Evolutionary conservation across 192 early-diverging fungal genomes (phyloP).

Genomic region (Dissophora globulifera): DNA sequence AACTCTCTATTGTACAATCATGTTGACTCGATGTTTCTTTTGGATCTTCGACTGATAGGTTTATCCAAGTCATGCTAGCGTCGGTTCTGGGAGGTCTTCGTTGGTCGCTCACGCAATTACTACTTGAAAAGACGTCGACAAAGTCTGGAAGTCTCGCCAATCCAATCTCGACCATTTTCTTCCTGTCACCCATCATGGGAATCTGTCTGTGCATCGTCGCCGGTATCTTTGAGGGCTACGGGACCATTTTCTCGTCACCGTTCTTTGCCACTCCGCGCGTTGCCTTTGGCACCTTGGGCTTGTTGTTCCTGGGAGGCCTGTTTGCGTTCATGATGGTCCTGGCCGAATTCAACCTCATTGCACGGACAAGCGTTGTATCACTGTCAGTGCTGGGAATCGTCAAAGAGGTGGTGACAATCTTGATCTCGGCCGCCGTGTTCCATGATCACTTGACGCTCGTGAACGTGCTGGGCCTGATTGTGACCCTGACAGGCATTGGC

Average conservation of each 20-base stretch:
- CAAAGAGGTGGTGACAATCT: constrained; percentile 88
- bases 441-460: constrained; percentile 81
- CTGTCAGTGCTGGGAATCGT: constrained; percentile 91
- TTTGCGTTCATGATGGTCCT: constrained; percentile 91
- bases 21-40: no score
- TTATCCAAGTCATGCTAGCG: constrained; percentile 81
- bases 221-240: constrained; percentile 69
- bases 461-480: constrained; percentile 80
- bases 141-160: constrained; percentile 85
- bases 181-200: constrained; percentile 84
- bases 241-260: constrained; percentile 59
- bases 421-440: constrained; percentile 78
- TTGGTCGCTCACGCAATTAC: constrained; percentile 89
- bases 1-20: background rate
- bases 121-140: constrained; percentile 67
- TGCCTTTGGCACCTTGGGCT: constrained; percentile 56
- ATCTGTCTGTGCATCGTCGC: constrained; percentile 72
- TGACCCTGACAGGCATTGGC: constrained; percentile 87
- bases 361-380: constrained; percentile 84
- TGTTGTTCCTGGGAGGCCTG: constrained; percentile 81
- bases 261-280: constrained; percentile 59
- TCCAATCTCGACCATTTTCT: constrained; percentile 87
- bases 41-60: constrained; percentile 40
- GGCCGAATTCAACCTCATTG: constrained; percentile 86
- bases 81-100: constrained; percentile 88